phyloP scores from a whole-genome alignment of 352 stramenopile species.

The Pelagophyceae sp. region DNA sequence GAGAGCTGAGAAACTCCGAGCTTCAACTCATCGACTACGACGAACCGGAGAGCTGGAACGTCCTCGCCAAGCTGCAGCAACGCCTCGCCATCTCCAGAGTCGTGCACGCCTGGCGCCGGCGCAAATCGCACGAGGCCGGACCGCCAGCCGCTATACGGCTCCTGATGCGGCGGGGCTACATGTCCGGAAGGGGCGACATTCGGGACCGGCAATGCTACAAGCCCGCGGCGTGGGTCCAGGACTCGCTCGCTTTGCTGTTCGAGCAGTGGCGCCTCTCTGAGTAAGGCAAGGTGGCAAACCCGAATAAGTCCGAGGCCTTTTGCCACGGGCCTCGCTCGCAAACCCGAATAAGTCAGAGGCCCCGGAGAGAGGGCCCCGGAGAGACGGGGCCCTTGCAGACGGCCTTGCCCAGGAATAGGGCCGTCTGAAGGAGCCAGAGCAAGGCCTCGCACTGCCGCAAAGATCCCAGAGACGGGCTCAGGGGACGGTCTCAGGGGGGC shows the following conservation, averaged over 20 bases:
- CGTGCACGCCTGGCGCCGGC: neutral
- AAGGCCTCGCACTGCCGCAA: no score
- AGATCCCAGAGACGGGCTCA: no score
- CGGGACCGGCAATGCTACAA: constrained; percentile 5
- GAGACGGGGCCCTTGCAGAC: no score
- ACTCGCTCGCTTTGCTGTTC: constrained; percentile 23
- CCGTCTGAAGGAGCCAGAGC: no score
- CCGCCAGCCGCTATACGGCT: constrained; percentile 16
- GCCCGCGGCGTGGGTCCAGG: constrained; percentile 5
- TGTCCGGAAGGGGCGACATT: constrained; percentile 17
- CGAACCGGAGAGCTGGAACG: constrained; percentile 5
- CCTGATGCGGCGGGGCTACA: constrained; percentile 19
- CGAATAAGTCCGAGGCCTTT: no score
- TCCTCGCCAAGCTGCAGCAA: constrained; percentile 20
- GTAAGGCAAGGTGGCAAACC: no score
- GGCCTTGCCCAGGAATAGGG: no score
- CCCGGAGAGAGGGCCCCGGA: no score
- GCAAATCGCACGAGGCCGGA: neutral
- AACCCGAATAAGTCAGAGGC: no score
- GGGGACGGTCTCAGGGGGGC: no score
- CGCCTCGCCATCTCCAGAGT: constrained; percentile 3
- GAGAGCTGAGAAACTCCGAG: neutral
- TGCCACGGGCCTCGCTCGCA: no score
- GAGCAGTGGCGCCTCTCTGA: no score
- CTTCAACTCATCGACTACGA: constrained; percentile 3